A percentile compares a stretch with the other conserved stretches of the same genome.
phyloP scores from a whole-genome alignment of 1,284 basidiomycete species.

The Xerocomus amazonicus region DNA sequence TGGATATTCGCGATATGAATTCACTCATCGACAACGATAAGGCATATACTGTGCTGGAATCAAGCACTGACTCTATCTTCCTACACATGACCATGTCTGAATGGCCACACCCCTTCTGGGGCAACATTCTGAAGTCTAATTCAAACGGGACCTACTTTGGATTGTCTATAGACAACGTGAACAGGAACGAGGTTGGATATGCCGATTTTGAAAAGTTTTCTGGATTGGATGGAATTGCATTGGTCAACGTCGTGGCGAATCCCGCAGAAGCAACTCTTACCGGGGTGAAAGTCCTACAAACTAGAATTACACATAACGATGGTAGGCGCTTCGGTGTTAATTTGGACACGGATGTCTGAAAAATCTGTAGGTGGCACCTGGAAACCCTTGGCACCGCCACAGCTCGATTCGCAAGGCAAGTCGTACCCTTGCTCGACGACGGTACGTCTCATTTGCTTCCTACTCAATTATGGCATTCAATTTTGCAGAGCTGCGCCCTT shows the following conservation, averaged over 20 bases:
- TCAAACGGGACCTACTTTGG: conserved; percentile 98
- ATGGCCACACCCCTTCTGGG: conserved; percentile 74
- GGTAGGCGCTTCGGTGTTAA: conserved; percentile 43
- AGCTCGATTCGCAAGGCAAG: conserved; percentile 72
- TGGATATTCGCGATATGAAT: neutral
- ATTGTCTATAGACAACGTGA: conserved; percentile 82
- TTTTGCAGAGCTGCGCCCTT: conserved; percentile 69
- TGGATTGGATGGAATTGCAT: conserved; percentile 91
- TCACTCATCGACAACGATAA: conserved; percentile 27
- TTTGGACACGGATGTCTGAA: neutral
- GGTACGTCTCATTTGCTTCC: conserved; percentile 35
- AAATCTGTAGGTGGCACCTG: conserved; percentile 68
- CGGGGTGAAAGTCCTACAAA: conserved; percentile 77
- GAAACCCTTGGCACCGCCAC: conserved; percentile 79
- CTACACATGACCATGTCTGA: conserved; percentile 92
- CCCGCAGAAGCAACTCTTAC: conserved; percentile 71
- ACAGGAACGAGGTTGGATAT: conserved; percentile 82
- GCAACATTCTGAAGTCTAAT: conserved; percentile 93
- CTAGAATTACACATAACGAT: conserved; percentile 95
- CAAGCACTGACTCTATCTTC: conserved; percentile 90
- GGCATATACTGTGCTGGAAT: conserved; percentile 95
- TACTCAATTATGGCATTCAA: neutral
- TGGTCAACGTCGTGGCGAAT: conserved; percentile 90
- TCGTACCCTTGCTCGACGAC: conserved; percentile 72
- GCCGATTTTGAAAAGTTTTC: conserved; percentile 99